These are phyloP conservation scores for Onygenales sp. DNA, from an alignment of 2,329 filamentous ascomycete species.

Conservation along the genomic window DNA sequence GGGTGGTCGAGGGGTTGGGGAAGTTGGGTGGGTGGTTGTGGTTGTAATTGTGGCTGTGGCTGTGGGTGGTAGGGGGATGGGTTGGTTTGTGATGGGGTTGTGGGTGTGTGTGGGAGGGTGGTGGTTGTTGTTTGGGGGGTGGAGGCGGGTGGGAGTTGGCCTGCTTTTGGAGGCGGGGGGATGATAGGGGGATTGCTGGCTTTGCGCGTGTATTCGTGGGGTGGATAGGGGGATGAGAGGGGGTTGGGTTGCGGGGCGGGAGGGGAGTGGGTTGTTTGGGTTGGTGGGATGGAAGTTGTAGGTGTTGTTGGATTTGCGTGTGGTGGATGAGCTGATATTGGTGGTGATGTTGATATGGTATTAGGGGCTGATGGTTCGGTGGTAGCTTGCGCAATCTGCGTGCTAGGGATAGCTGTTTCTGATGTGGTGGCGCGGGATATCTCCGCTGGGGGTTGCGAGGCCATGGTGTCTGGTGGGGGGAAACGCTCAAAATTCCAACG, in stretches of 20 bases:
- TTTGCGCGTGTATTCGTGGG: background rate
- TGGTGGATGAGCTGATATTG: background rate
- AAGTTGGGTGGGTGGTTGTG: background rate
- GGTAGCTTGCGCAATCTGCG: constrained; percentile 10
- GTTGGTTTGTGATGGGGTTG: background rate
- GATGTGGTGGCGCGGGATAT: background rate
- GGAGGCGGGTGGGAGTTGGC: background rate
- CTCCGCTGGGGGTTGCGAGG: background rate
- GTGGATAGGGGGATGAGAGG: background rate
- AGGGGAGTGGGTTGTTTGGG: background rate
- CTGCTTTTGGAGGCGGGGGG: constrained; percentile 3
- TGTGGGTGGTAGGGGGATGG: no score
- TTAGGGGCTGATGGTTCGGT: constrained; percentile 15
- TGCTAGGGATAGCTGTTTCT: background rate
- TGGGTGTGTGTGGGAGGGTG: background rate
- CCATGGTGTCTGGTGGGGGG: background rate
- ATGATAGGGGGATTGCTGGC: constrained; percentile 5
- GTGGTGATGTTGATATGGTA: constrained; percentile 28
- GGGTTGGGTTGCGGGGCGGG: background rate
- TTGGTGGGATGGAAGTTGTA: background rate
- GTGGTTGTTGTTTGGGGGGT: background rate
- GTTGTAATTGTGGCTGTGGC: background rate
- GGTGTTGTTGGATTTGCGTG: background rate
- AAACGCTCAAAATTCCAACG: background rate
- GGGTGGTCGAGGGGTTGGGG: constrained; percentile 17